These are phyloP conservation scores for Hymenoscyphus albidus DNA, from an alignment of 2,329 filamentous ascomycete genomes.

Conservation along the genomic window DNA sequence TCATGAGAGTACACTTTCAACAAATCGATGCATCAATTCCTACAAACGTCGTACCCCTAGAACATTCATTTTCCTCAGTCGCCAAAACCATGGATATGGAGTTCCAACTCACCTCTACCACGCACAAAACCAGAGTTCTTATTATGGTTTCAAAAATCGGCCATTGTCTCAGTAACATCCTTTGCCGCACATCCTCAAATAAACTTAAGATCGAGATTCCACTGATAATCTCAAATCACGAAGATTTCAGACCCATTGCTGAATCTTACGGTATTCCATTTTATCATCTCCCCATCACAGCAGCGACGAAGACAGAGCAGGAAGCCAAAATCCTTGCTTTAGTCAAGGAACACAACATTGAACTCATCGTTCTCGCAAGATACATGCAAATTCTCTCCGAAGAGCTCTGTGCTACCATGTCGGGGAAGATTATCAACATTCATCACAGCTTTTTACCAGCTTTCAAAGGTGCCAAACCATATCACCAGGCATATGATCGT, in stretches of 20 bases:
- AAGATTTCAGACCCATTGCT: constrained; percentile 66
- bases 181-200: constrained; percentile 72
- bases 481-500: constrained; percentile 81
- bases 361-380: constrained; percentile 75
- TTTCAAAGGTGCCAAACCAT: constrained; percentile 86
- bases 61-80: constrained; percentile 54
- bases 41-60: constrained; percentile 48
- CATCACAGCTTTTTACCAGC: constrained; percentile 82
- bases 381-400: constrained; percentile 87
- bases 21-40: constrained; percentile 42
- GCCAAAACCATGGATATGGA: constrained; percentile 63
- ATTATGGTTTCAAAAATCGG: constrained; percentile 91
- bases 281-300: constrained; percentile 74
- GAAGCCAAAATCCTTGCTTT: constrained; percentile 69
- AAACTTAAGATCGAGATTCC: constrained; percentile 71
- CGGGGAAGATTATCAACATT: constrained; percentile 86
- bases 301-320: constrained; percentile 72
- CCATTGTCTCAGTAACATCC: constrained; percentile 78
- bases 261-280: constrained; percentile 73
- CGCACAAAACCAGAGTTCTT: constrained; percentile 69
- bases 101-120: constrained; percentile 65
- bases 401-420: constrained; percentile 71
- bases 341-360: constrained; percentile 63
- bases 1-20: constrained; percentile 84
- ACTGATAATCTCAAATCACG: constrained; percentile 78